Evolutionary conservation across 257 asterid genomes (phyloP).

Genomic region (Jacaranda copaia): DNA sequence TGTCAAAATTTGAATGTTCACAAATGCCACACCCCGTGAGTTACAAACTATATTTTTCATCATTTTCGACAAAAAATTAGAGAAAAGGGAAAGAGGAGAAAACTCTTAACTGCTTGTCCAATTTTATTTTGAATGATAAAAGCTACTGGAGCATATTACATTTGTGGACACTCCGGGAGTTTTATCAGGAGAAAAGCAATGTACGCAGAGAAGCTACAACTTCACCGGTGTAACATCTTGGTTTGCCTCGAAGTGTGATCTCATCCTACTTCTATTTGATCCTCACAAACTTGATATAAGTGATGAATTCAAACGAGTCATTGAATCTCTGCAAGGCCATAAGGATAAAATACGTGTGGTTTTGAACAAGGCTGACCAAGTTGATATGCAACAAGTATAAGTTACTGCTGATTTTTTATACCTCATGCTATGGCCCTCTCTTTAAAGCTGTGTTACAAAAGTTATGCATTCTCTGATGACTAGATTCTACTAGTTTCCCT

Average conservation of each 20-base stretch:
- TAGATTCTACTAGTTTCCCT: constrained; percentile 5
- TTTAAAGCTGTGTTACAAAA: neutral
- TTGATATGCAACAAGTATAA: constrained; percentile 63
- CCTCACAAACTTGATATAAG: constrained; percentile 75
- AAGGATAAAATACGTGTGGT: constrained; percentile 88
- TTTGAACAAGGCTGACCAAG: constrained; percentile 70
- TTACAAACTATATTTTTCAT: constrained; percentile 15
- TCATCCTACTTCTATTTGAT: constrained; percentile 61
- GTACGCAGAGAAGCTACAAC: constrained; percentile 63
- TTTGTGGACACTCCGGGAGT: constrained; percentile 79
- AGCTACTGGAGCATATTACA: constrained; percentile 58
- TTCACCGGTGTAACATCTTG: constrained; percentile 66
- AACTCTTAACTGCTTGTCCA: constrained; percentile 1
- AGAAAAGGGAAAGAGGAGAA: neutral
- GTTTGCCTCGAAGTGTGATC: constrained; percentile 65
- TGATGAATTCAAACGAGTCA: constrained; percentile 82
- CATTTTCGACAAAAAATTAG: neutral
- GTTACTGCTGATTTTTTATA: neutral
- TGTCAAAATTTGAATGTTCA: constrained; percentile 67
- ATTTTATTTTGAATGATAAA: constrained; percentile 31
- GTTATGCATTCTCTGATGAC: neutral
- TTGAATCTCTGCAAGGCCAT: constrained; percentile 77
- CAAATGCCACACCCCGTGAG: constrained; percentile 65
- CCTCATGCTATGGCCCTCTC: neutral
- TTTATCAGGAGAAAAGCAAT: constrained; percentile 65